phyloP scores from a whole-genome alignment of 257 asterid genomes.

The Eucommia ulmoides region DNA sequence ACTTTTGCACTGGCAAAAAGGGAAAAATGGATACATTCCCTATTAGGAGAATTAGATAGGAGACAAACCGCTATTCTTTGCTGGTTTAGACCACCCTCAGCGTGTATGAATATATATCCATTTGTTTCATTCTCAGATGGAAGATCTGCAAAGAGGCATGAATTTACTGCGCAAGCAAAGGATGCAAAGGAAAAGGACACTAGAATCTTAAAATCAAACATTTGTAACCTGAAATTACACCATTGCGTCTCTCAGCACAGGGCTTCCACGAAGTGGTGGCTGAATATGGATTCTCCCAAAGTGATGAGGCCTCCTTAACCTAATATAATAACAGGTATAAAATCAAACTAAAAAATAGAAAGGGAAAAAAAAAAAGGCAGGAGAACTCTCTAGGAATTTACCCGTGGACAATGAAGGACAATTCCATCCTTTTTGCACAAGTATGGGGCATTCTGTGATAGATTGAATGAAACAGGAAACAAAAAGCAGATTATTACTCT shows the following conservation, averaged over 20 bases:
- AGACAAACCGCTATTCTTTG: slow-evolving; percentile 90
- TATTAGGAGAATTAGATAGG: slow-evolving; percentile 1
- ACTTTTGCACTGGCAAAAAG: not conserved
- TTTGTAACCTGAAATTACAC: slow-evolving; percentile 59
- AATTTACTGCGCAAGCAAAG: slow-evolving; percentile 1
- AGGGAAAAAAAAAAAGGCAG: slow-evolving; percentile 8
- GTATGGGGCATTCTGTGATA: slow-evolving; percentile 80
- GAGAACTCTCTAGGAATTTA: slow-evolving; percentile 20
- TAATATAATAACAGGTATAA: slow-evolving; percentile 12
- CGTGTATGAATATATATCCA: slow-evolving; percentile 93
- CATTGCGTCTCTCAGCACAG: slow-evolving; percentile 77
- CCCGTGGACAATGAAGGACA: slow-evolving; percentile 84
- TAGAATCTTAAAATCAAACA: too few relatives aligned
- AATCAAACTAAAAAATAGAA: slow-evolving; percentile 7
- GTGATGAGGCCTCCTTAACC: slow-evolving; percentile 87
- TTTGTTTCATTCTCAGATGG: slow-evolving; percentile 62
- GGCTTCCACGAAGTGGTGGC: slow-evolving; percentile 98
- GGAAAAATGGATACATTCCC: too few relatives aligned
- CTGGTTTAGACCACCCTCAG: slow-evolving; percentile 99
- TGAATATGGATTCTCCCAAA: slow-evolving; percentile 96
- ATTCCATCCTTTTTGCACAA: slow-evolving; percentile 88
- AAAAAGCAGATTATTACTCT: not conserved
- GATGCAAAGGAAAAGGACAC: not conserved
- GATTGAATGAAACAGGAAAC: slow-evolving; percentile 14
- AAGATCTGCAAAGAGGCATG: slow-evolving; percentile 50